phyloP scores from a whole-genome alignment of 129 eudicot species.

The Flaveria sonorensis region DNA sequence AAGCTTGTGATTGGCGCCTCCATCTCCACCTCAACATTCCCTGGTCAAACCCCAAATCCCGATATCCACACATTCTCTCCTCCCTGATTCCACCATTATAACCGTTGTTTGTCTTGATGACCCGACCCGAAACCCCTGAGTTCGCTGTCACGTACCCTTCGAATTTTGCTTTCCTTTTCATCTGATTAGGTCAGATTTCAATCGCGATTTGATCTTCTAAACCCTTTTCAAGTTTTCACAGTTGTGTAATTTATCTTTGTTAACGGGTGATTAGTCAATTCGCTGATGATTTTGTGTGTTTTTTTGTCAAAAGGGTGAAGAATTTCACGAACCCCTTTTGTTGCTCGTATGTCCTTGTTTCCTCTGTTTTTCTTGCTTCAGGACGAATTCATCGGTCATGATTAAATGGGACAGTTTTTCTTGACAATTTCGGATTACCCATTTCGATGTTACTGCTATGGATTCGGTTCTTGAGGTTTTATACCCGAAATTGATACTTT shows the following conservation, averaged over 20 bases:
- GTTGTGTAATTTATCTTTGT: neutral
- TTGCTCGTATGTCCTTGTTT: conserved; percentile 34
- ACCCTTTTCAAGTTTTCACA: neutral
- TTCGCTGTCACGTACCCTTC: neutral
- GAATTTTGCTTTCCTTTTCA: neutral
- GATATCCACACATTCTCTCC: conserved; percentile 4
- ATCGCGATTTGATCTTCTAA: neutral
- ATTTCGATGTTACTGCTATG: conserved; percentile 39
- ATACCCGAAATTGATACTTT: conserved; percentile 36
- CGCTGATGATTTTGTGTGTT: neutral
- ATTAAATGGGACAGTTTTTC: conserved; percentile 30
- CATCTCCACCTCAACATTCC: neutral
- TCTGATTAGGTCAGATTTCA: conserved; percentile 4
- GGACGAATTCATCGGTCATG: conserved; percentile 37
- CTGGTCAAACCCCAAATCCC: conserved; percentile 2
- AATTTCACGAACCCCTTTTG: conserved; percentile 30
- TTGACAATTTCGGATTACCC: conserved; percentile 21
- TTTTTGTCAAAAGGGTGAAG: conserved; percentile 49
- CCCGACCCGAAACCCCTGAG: conserved; percentile 2
- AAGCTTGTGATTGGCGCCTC: conserved; percentile 19
- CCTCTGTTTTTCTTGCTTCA: conserved; percentile 60
- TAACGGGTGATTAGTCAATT: conserved; percentile 12
- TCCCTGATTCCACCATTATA: neutral
- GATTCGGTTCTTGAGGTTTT: conserved; percentile 45
- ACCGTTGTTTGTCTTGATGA: neutral